Evolutionary conservation across 2,329 filamentous ascomycete species (phyloP).

Genomic region (Fusarium sp.): DNA sequence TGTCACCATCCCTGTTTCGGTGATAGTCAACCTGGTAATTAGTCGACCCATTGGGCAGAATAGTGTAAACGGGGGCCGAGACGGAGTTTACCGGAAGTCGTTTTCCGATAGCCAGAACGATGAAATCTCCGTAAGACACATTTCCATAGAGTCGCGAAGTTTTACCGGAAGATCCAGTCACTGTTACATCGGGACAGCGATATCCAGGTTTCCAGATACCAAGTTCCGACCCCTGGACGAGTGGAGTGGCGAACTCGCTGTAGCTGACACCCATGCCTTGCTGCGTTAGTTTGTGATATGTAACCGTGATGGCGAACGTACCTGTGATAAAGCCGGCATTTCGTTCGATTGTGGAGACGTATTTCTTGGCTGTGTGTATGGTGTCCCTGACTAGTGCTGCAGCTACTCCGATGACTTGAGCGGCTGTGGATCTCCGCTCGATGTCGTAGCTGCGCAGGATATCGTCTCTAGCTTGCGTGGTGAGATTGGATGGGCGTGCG

Average conservation of each 20-base stretch:
- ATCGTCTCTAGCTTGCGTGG: background rate
- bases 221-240: background rate
- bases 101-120: background rate
- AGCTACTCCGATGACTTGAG: conserved; percentile 56
- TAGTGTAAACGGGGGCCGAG: background rate
- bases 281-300: background rate
- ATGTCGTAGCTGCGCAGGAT: conserved; percentile 54
- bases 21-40: background rate
- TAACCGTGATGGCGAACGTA: conserved; percentile 11
- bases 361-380: conserved; percentile 52
- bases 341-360: conserved; percentile 56
- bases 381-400: conserved; percentile 57
- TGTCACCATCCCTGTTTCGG: background rate
- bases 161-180: background rate
- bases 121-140: conserved; percentile 2
- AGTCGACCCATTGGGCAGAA: background rate
- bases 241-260: conserved; percentile 10
- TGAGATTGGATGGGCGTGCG: conserved; percentile 34
- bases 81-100: background rate
- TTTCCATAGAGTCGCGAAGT: background rate
- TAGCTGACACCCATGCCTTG: conserved; percentile 29
- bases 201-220: conserved; percentile 25
- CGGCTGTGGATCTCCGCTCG: conserved; percentile 54
- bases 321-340: conserved; percentile 59
- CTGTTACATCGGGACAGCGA: conserved; percentile 19